A percentile compares a stretch with the other conserved stretches of the same genome.
Evolutionary conservation across 1,284 basidiomycete genomes (phyloP).

Genomic region (Exobasidium rhododendri): DNA sequence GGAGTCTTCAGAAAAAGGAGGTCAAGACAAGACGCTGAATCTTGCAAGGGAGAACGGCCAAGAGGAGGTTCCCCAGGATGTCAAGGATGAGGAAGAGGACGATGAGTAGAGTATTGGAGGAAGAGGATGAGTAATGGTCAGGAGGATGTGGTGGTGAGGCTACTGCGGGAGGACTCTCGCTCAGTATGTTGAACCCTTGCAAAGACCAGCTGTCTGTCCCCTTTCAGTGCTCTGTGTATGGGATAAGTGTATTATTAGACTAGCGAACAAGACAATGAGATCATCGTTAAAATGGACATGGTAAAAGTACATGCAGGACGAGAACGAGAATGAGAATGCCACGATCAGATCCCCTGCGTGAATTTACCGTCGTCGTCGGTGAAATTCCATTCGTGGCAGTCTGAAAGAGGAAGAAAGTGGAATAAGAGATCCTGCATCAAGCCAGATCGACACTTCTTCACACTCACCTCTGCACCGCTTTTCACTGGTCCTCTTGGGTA

Average conservation of each 20-base stretch:
- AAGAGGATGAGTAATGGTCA: too few relatives aligned
- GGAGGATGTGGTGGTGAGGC: too few relatives aligned
- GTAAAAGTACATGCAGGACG: too few relatives aligned
- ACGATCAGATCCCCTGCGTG: background rate
- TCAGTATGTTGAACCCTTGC: too few relatives aligned
- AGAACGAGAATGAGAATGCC: too few relatives aligned
- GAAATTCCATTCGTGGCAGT: conserved; percentile 41
- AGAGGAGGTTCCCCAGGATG: background rate
- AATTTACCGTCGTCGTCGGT: conserved; percentile 21
- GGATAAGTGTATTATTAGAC: too few relatives aligned
- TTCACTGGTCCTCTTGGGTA: conserved; percentile 25
- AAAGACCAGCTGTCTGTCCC: too few relatives aligned
- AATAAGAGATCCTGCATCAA: background rate
- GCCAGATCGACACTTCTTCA: background rate
- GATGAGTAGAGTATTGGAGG: background rate
- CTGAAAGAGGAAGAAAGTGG: conserved; percentile 25
- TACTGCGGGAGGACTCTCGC: too few relatives aligned
- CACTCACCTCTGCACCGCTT: conserved; percentile 31
- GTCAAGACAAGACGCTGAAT: background rate
- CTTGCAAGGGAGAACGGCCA: background rate
- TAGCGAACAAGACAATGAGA: too few relatives aligned
- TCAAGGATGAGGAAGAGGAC: background rate
- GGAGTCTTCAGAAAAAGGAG: background rate
- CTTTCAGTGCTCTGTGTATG: too few relatives aligned
- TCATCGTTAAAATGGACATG: too few relatives aligned